Conservation (phyloP, 345 rosid genomes). For the Acer negundo region DNA sequence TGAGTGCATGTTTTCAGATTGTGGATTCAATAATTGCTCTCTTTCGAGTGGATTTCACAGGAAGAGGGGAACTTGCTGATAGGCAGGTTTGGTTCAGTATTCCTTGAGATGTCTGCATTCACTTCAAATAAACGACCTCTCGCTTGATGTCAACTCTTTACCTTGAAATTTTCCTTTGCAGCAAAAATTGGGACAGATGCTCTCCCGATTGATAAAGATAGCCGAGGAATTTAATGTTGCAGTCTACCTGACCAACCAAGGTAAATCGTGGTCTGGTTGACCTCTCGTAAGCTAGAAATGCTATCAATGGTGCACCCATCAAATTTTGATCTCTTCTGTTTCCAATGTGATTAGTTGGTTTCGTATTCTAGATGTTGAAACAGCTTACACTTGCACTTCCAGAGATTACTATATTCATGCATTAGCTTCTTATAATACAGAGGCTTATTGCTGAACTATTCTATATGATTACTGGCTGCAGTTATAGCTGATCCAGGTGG, state of each 20-base stretch:
- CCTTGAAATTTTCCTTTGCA: constrained; percentile 39
- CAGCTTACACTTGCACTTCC: neutral
- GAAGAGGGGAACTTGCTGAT: constrained; percentile 92
- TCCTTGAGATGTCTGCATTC: constrained; percentile 5
- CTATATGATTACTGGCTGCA: constrained; percentile 37
- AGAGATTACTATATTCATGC: neutral
- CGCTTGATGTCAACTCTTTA: neutral
- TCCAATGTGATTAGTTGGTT: neutral
- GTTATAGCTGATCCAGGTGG: constrained; percentile 88
- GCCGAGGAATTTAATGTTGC: constrained; percentile 96
- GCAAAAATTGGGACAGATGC: constrained; percentile 98
- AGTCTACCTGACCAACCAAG: constrained; percentile 93
- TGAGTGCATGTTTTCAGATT: constrained; percentile 46
- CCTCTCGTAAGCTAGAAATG: neutral
- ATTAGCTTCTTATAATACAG: neutral
- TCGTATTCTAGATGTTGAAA: neutral
- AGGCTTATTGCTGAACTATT: neutral
- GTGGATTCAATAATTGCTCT: constrained; percentile 86
- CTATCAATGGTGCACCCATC: neutral
- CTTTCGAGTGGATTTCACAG: constrained; percentile 83
- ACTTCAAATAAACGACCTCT: neutral
- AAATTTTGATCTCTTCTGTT: neutral
- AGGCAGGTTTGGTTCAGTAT: constrained; percentile 55
- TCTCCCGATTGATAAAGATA: constrained; percentile 73
- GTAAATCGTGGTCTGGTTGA: constrained; percentile 28